Percentiles rank a stretch among this genome's conserved stretches.
These are phyloP conservation scores for Exobasidium cylindrosporum DNA, from an alignment of 1,284 basidiomycete genomes.

Conservation along the genomic window DNA sequence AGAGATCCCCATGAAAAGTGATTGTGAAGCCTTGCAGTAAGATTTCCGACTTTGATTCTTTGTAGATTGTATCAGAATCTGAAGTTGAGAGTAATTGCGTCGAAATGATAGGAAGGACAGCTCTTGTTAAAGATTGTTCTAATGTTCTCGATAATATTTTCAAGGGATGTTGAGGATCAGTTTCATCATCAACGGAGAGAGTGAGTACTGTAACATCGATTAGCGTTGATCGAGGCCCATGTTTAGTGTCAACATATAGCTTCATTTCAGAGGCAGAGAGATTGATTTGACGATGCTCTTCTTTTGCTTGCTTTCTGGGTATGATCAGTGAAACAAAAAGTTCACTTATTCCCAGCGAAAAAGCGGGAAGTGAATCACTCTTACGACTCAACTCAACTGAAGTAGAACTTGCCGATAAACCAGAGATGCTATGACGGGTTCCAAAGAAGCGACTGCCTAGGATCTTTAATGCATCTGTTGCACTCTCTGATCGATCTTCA, in stretches of 20 bases:
- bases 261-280: slow-evolving; percentile 21
- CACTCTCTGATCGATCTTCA: slow-evolving; percentile 17
- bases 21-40: slow-evolving; percentile 68
- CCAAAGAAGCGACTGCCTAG: slow-evolving; percentile 44
- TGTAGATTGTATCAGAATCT: slow-evolving; percentile 67
- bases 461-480: slow-evolving; percentile 32
- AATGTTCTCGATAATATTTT: slow-evolving; percentile 23
- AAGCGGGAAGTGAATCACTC: slow-evolving; percentile 18
- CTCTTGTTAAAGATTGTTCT: slow-evolving; percentile 19
- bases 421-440: slow-evolving; percentile 20
- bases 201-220: slow-evolving; percentile 3
- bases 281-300: slow-evolving; percentile 11
- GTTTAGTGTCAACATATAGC: slow-evolving; percentile 25
- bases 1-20: slow-evolving; percentile 63
- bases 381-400: slow-evolving; percentile 26
- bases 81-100: slow-evolving; percentile 68
- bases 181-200: neutral
- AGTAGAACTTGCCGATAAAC: slow-evolving; percentile 30
- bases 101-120: slow-evolving; percentile 60
- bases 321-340: slow-evolving; percentile 15
- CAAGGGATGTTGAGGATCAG: too few relatives aligned
- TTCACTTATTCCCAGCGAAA: slow-evolving; percentile 21
- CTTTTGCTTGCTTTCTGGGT: neutral
- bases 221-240: slow-evolving; percentile 9
- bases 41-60: slow-evolving; percentile 71